These are phyloP conservation scores for Penicillium lagena DNA, from an alignment of 495 filamentous ascomycete genomes.

Conservation along the genomic window DNA sequence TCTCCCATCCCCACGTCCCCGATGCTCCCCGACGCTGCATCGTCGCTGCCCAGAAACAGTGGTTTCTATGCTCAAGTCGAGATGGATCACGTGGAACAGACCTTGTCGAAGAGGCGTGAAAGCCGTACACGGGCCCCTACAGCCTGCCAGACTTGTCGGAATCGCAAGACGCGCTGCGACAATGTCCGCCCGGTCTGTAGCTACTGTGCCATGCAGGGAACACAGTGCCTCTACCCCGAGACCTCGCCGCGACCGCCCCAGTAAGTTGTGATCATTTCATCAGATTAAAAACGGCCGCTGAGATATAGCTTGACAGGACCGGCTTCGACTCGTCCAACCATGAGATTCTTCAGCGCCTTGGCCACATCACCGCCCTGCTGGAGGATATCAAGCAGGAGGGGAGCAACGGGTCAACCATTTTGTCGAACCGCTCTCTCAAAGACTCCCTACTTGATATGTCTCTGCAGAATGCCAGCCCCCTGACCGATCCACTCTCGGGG, in stretches of 20 bases:
- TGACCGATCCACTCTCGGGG: constrained; percentile 6
- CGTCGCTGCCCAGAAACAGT: constrained; percentile 2
- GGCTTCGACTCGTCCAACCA: constrained; percentile 13
- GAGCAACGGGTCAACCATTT: constrained; percentile 2
- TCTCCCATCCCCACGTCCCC: constrained; percentile 8
- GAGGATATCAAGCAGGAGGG: constrained; percentile 18
- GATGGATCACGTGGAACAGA: constrained; percentile 3
- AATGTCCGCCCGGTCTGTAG: constrained; percentile 21
- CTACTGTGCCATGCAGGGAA: constrained; percentile 18
- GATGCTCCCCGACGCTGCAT: constrained; percentile 10
- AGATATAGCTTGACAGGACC: constrained; percentile 7
- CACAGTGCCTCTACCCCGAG: constrained; percentile 21
- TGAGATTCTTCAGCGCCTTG: constrained; percentile 16
- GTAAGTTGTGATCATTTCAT: constrained; percentile 11
- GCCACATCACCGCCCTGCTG: constrained; percentile 15
- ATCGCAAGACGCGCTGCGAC: constrained; percentile 25
- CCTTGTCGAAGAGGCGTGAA: constrained; percentile 15
- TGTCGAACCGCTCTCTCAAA: constrained; percentile 11
- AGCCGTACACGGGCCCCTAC: constrained; percentile 22
- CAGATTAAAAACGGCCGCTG: background rate
- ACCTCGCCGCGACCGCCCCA: constrained; percentile 13
- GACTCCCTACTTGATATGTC: constrained; percentile 11
- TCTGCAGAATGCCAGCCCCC: constrained; percentile 10
- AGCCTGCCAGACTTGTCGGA: constrained; percentile 22
- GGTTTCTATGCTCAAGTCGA: background rate